A percentile compares a stretch with the other conserved stretches of the same genome.
These are phyloP conservation scores for Dendrobium officinale DNA, from an alignment of 106 monocot species.

Conservation along the genomic window DNA sequence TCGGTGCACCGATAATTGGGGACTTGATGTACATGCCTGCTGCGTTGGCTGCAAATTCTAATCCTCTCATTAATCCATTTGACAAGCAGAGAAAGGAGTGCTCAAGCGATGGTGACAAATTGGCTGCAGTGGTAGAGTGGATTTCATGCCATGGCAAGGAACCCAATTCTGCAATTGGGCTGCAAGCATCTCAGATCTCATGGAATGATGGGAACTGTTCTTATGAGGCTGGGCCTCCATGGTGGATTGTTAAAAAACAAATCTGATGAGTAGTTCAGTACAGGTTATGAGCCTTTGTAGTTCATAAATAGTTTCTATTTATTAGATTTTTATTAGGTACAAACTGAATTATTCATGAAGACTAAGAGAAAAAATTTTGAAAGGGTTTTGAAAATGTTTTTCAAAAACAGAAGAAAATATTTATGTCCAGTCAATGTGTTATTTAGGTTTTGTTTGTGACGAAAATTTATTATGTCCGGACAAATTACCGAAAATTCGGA, in stretches of 20 bases:
- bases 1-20: constrained; percentile 77
- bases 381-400: too few species aligned
- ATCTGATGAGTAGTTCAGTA: constrained; percentile 1
- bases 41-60: constrained; percentile 33
- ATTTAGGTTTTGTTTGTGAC: too few species aligned
- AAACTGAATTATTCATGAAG: too few species aligned
- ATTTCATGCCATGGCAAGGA: constrained; percentile 74
- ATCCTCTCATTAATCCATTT: constrained; percentile 72
- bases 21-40: constrained; percentile 92
- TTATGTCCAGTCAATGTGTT: too few species aligned
- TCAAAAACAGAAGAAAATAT: too few species aligned
- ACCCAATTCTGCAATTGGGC: constrained; percentile 68
- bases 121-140: constrained; percentile 50
- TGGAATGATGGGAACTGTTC: constrained; percentile 57
- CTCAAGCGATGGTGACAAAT: constrained; percentile 28
- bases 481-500: too few species aligned
- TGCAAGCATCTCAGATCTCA: constrained; percentile 82
- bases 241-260: constrained; percentile 38
- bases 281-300: too few species aligned
- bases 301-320: too few species aligned
- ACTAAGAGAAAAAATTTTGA: too few species aligned
- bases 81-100: constrained; percentile 17
- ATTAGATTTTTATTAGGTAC: too few species aligned
- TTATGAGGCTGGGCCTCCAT: constrained; percentile 64
- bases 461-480: too few species aligned